Base-by-base conservation (phyloP, 208 protist genomes). In the Angomonas ambiguus region DNA sequence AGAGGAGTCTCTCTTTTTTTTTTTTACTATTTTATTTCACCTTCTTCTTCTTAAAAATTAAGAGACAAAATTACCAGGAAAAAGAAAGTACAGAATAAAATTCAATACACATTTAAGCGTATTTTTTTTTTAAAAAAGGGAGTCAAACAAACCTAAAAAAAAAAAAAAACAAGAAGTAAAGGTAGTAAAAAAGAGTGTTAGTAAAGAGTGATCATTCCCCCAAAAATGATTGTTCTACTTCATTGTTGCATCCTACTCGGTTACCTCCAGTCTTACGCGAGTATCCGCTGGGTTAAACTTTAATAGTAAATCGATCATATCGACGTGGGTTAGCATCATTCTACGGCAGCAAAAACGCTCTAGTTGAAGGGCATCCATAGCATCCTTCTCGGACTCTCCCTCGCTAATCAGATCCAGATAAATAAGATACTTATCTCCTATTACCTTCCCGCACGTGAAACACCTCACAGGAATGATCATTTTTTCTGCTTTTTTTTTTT, bases 381-480 rank as follows among this genome's bases (percentile, higher is more conserved):
- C 98, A 49, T 98, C 88, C 60, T 95, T 92, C 62, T 98, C 97
- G n/a, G 81, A 75, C 62, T 96, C 93, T 31, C 98, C 97, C 45
- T 92, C 77, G 31, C 91, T 78, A 6, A 99, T 83, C 27, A 98
- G 77, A 64, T 88, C 86, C 1, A 98, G 77, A 62, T 98, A 99
- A 8, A 91, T 73, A 13, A 99, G 87, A 79, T 97, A 99, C 81
- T 99, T 99, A 83, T 99, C 98, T 41, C 97, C 98, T 64, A 99
- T 94, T 8, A 99, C 94, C 67, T 99, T 99, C 57, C 98, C 98
- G 74, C 98, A 99, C 25, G 98, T 99, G 79, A 99, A 99, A 82
- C 98, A 99, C 48, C 98, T 95, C n/a, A 99, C 95, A 27, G 98
- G 98, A 66, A 99, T 99, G 71, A 99, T 99, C 98, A 99, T 99